Base-by-base conservation (phyloP, 306 rosid species). In the Rosa lucieae region DNA sequence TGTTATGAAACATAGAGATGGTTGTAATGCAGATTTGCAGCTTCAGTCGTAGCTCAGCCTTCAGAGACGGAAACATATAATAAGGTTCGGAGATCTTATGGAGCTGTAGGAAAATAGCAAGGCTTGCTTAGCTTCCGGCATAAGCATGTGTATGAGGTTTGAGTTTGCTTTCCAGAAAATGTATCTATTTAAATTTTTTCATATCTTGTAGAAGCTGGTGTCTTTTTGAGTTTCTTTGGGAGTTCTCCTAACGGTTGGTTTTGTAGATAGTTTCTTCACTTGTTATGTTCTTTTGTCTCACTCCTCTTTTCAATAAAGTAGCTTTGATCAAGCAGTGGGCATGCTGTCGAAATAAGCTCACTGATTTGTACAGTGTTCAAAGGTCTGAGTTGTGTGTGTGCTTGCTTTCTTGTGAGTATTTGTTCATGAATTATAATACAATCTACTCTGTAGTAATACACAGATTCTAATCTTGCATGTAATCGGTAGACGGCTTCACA, bases 101-200 rank as follows among this genome's bases (percentile, higher is more conserved):
- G 76, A 77, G 79, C 84, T 68, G 86, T 79, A 39, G 83, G 58
- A 81, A 59, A 62, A 48, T 51, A 26, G 65, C 61, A 46, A 15
- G 18, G 37, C 63, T 70, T 18, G 72, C 66, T 62, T 42, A 63
- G 83, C 10, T 44, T 75, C 68, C 66, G 44, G 79, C 71, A 26
- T 77, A 70, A 67, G 80, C 65, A 12, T 56, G 79, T 56, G 81
- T 58, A 79, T 6, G 80, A 82, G 82, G 88, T 75, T 65, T 35
- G 79, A 75, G 62, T 78, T 66, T 21, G 70, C 77, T 73, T 74
- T 47, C 61, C 9, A 59, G 53, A 15, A 56, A 49, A 39, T 56
- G 75, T 66, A 70, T 80, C 75, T 69, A 73, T 75, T 56, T 40
- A 6, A 6, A 44, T 42, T 47, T 39, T 49, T 70, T 51, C 70